These are phyloP conservation scores for Knoxdaviesia proteae DNA, from an alignment of 2,329 filamentous ascomycete genomes.

Conservation along the genomic window DNA sequence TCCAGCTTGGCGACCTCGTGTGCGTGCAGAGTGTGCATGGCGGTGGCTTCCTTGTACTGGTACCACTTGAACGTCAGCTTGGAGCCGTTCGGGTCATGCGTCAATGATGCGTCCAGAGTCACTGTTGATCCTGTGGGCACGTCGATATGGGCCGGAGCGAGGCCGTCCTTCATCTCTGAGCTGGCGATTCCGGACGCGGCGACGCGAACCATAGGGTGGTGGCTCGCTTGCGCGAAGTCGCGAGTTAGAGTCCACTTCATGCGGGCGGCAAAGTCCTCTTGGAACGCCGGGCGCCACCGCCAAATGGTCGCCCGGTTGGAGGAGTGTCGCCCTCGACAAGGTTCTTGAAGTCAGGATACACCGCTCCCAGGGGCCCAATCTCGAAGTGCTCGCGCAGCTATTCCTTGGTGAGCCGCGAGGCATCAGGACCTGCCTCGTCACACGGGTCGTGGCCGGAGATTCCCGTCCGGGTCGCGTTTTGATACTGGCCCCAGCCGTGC, in stretches of 20 bases:
- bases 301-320: constrained; percentile 22
- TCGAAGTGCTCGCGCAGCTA: constrained; percentile 34
- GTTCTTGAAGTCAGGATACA: constrained; percentile 24
- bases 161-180: constrained; percentile 8
- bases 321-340: constrained; percentile 30
- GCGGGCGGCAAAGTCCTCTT: constrained; percentile 20
- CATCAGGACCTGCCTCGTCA: constrained; percentile 21
- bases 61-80: constrained; percentile 25
- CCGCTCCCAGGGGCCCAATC: constrained; percentile 19
- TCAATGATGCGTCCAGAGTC: constrained; percentile 20
- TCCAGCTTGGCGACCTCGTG: constrained; percentile 18
- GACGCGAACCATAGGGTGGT: constrained; percentile 22
- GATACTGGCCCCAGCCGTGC: constrained; percentile 35
- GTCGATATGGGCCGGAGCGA: constrained; percentile 16
- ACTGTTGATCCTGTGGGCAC: constrained; percentile 18
- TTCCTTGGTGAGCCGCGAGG: constrained; percentile 21
- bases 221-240: constrained; percentile 15
- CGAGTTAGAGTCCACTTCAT: constrained; percentile 16
- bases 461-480: constrained; percentile 30
- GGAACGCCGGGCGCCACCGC: constrained; percentile 19
- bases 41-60: constrained; percentile 20
- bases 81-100: constrained; percentile 24
- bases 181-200: constrained; percentile 13
- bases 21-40: constrained; percentile 18
- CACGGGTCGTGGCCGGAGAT: constrained; percentile 21